Percentiles rank a stretch among this genome's conserved stretches.
Evolutionary conservation across 2,329 filamentous ascomycete genomes (phyloP).

Genomic region (Fusarium ambrosium): DNA sequence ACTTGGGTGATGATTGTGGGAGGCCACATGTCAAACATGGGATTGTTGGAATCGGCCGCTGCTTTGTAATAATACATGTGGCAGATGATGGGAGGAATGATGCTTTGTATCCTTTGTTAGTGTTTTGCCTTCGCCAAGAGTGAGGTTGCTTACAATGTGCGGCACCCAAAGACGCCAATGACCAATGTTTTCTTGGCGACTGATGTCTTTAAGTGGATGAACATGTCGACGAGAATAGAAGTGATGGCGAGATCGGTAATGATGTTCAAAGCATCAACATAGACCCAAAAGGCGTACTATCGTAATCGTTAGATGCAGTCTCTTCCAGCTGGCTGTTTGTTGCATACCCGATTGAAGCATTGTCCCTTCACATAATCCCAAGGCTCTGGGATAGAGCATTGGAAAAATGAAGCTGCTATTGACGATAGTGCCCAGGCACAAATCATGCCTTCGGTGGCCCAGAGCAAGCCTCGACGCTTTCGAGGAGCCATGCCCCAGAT

Average conservation of each 20-base stretch:
- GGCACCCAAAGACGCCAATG: constrained; percentile 28
- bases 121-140: not conserved
- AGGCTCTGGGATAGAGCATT: constrained; percentile 33
- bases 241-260: constrained; percentile 24
- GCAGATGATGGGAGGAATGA: constrained; percentile 36
- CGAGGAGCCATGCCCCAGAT: constrained; percentile 36
- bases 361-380: constrained; percentile 33
- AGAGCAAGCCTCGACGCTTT: constrained; percentile 18
- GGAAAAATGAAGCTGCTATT: constrained; percentile 24
- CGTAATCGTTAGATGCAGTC: not conserved
- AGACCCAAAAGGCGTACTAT: constrained; percentile 27
- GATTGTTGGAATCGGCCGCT: constrained; percentile 19
- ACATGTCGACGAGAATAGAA: constrained; percentile 17
- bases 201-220: constrained; percentile 20
- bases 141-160: constrained; percentile 15
- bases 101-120: constrained; percentile 22
- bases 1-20: constrained; percentile 34
- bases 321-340: not conserved
- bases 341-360: constrained; percentile 34
- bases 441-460: constrained; percentile 24
- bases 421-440: constrained; percentile 28
- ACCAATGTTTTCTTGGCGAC: constrained; percentile 21
- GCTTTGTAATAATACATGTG: constrained; percentile 36
- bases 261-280: constrained; percentile 29
- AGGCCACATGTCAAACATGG: constrained; percentile 38